These are phyloP conservation scores for Botryobasidium botryosum DNA, from an alignment of 768 basidiomycete genomes.

Conservation along the genomic window DNA sequence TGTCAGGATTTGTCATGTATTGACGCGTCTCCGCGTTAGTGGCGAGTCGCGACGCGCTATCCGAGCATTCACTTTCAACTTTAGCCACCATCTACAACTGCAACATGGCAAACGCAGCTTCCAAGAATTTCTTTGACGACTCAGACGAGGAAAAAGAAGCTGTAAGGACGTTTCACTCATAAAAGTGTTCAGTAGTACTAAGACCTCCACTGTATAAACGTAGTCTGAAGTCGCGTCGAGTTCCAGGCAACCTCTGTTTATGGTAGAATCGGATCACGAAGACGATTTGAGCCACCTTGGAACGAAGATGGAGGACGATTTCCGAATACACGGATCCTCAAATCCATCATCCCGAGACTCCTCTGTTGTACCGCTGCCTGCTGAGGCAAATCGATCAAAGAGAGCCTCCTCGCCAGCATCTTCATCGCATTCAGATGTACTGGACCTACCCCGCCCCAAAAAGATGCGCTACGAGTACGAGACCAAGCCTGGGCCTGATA, in stretches of 20 bases:
- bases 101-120: too few species aligned
- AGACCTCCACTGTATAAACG: not conserved
- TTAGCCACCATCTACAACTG: too few species aligned
- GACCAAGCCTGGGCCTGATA: too few species aligned
- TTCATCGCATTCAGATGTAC: not conserved
- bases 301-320: too few species aligned
- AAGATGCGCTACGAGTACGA: not conserved
- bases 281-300: too few species aligned
- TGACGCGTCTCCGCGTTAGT: too few species aligned
- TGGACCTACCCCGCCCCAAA: not conserved
- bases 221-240: too few species aligned
- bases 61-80: too few species aligned
- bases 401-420: slow-evolving; percentile 1
- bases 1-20: too few species aligned
- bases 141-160: slow-evolving; percentile 6
- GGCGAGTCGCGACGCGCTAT: too few species aligned
- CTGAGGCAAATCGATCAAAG: slow-evolving; percentile 2
- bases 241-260: too few species aligned
- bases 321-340: not conserved
- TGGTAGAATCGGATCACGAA: slow-evolving; percentile 3
- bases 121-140: slow-evolving; percentile 5
- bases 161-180: not conserved
- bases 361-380: not conserved
- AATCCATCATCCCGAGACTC: not conserved
- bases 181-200: not conserved